Conservation (phyloP, 164 flowering plant species). For the Platanus orientalis region DNA sequence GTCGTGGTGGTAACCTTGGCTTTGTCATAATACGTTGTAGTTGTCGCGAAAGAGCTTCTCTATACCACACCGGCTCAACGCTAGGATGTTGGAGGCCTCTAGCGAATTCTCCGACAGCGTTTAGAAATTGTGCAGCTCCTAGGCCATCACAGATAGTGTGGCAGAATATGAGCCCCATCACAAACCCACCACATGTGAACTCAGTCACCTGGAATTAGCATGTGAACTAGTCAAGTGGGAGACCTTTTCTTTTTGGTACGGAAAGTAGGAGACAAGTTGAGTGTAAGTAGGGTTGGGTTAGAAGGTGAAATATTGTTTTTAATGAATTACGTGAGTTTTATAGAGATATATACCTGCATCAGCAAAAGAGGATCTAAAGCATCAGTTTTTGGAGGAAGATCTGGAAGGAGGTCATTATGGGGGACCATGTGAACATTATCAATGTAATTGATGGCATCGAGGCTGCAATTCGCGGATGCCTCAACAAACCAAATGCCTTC, state of each 20-base stretch:
- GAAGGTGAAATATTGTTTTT: too few relatives aligned
- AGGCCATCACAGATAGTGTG: slow-evolving; percentile 68
- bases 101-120: slow-evolving; percentile 59
- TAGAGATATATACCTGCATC: slow-evolving; percentile 68
- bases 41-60: slow-evolving; percentile 37
- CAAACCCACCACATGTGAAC: slow-evolving; percentile 55
- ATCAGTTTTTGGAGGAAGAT: slow-evolving; percentile 18
- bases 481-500: slow-evolving; percentile 61
- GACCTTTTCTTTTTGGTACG: too few relatives aligned
- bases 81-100: slow-evolving; percentile 32
- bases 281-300: too few relatives aligned
- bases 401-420: slow-evolving; percentile 45
- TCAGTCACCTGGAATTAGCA: slow-evolving; percentile 40
- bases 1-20: slow-evolving; percentile 10
- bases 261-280: too few relatives aligned
- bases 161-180: slow-evolving; percentile 58
- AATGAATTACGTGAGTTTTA: too few relatives aligned
- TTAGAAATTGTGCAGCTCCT: slow-evolving; percentile 65
- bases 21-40: neutral
- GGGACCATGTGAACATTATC: slow-evolving; percentile 29
- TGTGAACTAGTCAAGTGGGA: too few relatives aligned
- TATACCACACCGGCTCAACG: slow-evolving; percentile 39
- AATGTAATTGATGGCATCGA: slow-evolving; percentile 35
- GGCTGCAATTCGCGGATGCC: slow-evolving; percentile 43
- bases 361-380: slow-evolving; percentile 44